phyloP scores from a whole-genome alignment of 148 eudicot species.

The Rhododendron williamsianum region DNA sequence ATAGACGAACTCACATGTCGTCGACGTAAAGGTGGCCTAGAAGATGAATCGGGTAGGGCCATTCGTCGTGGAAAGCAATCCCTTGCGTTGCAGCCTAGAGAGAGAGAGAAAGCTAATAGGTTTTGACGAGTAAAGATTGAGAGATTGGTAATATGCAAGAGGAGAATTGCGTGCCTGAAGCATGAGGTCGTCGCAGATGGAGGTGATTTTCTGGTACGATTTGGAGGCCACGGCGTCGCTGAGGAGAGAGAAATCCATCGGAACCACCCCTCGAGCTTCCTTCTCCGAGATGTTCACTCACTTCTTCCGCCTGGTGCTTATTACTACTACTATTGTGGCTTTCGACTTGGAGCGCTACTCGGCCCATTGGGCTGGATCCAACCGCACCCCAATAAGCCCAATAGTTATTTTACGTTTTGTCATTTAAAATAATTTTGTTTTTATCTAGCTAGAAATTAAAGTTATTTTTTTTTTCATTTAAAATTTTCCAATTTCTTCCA shows the following conservation, averaged over 20 bases:
- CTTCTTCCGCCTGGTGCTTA: not conserved
- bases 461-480: too few relatives aligned
- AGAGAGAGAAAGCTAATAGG: constrained; percentile 13
- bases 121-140: not conserved
- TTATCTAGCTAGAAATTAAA: not conserved
- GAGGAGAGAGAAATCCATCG: constrained; percentile 67
- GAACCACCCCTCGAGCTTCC: not conserved
- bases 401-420: too few relatives aligned
- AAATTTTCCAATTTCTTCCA: too few relatives aligned
- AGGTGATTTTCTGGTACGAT: constrained; percentile 54
- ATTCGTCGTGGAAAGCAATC: constrained; percentile 48
- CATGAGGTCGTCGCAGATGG: constrained; percentile 62
- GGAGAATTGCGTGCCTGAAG: constrained; percentile 41
- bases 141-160: not conserved
- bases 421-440: too few relatives aligned
- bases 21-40: constrained; percentile 60
- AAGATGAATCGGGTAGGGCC: constrained; percentile 91
- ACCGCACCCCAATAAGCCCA: not conserved
- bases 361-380: not conserved
- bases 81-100: constrained; percentile 66
- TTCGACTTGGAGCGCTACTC: not conserved
- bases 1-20: constrained; percentile 47
- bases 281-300: not conserved
- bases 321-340: not conserved
- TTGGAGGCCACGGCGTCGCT: constrained; percentile 53